A percentile compares a stretch with the other conserved stretches of the same genome.
These are phyloP conservation scores for Rhinocladiella similis DNA, from an alignment of 2,329 filamentous ascomycete genomes.

Conservation along the genomic window DNA sequence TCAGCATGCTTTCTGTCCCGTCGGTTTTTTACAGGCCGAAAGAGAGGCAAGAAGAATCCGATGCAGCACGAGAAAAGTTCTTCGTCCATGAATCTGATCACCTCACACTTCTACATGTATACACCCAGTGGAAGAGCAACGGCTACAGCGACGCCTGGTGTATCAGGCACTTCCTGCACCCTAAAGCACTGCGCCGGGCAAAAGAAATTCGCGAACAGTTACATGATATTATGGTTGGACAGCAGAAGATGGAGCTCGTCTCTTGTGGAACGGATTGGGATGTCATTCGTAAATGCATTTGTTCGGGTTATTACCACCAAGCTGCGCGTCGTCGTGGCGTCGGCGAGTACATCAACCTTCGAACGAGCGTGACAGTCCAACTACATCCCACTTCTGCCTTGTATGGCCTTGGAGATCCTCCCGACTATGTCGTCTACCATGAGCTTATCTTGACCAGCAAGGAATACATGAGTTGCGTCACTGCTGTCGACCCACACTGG, in stretches of 20 bases:
- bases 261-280: constrained; percentile 98
- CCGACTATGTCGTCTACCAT: constrained; percentile 97
- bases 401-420: constrained; percentile 88
- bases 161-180: constrained; percentile 86
- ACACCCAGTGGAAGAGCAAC: constrained; percentile 91
- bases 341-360: constrained; percentile 94
- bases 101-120: constrained; percentile 91
- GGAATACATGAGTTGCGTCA: constrained; percentile 98
- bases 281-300: constrained; percentile 91
- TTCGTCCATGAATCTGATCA: constrained; percentile 98
- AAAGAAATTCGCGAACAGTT: constrained; percentile 95
- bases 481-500: constrained; percentile 94
- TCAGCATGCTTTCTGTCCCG: constrained; percentile 95
- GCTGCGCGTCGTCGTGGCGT: constrained; percentile 94
- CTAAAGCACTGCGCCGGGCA: constrained; percentile 87
- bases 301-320: constrained; percentile 97
- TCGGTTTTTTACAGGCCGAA: constrained; percentile 97
- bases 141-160: constrained; percentile 91
- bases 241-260: constrained; percentile 83
- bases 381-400: constrained; percentile 91
- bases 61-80: constrained; percentile 94
- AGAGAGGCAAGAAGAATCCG: constrained; percentile 93
- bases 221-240: constrained; percentile 80
- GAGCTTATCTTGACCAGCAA: constrained; percentile 91
- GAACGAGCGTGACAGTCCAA: constrained; percentile 90